Conservation (phyloP, 352 stramenopile species). For the Phytophthora hibernalis region DNA sequence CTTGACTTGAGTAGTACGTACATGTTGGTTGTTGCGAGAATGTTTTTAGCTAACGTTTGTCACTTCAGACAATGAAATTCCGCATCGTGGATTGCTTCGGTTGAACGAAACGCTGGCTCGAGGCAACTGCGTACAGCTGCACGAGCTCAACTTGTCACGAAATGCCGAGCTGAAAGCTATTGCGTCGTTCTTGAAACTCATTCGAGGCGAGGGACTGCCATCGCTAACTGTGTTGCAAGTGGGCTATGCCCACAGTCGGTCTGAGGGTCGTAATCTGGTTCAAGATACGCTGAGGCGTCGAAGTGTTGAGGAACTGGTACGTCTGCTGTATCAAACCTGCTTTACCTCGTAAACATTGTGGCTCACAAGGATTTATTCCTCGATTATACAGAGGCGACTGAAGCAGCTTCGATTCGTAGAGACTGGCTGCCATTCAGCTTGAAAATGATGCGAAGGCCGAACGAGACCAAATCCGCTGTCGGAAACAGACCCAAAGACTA, state of each 20-base stretch:
- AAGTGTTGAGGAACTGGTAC: slow-evolving; percentile 67
- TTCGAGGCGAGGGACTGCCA: slow-evolving; percentile 49
- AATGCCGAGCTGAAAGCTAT: slow-evolving; percentile 54
- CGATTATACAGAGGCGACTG: slow-evolving; percentile 25
- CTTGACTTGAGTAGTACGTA: slow-evolving; percentile 64
- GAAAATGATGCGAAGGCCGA: slow-evolving; percentile 44
- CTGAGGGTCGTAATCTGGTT: slow-evolving; percentile 51
- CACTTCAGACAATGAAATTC: slow-evolving; percentile 58
- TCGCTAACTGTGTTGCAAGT: slow-evolving; percentile 64
- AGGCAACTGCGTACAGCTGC: slow-evolving; percentile 50
- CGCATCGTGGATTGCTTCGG: slow-evolving; percentile 40
- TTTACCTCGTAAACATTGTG: neutral
- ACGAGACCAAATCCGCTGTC: slow-evolving; percentile 42
- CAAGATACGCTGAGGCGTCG: slow-evolving; percentile 41
- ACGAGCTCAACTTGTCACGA: slow-evolving; percentile 59
- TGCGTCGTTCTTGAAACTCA: slow-evolving; percentile 61
- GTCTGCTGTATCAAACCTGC: slow-evolving; percentile 4
- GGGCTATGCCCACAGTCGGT: slow-evolving; percentile 50
- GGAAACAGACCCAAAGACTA: slow-evolving; percentile 47
- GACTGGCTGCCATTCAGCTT: slow-evolving; percentile 37
- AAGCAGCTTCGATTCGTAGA: slow-evolving; percentile 61
- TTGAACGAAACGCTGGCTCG: slow-evolving; percentile 52
- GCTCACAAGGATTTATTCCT: neutral
- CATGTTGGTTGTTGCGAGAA: neutral
- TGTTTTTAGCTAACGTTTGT: neutral